Evolutionary conservation across 306 rosid species (phyloP).

Genomic region (Chamaecrista fasciculata): DNA sequence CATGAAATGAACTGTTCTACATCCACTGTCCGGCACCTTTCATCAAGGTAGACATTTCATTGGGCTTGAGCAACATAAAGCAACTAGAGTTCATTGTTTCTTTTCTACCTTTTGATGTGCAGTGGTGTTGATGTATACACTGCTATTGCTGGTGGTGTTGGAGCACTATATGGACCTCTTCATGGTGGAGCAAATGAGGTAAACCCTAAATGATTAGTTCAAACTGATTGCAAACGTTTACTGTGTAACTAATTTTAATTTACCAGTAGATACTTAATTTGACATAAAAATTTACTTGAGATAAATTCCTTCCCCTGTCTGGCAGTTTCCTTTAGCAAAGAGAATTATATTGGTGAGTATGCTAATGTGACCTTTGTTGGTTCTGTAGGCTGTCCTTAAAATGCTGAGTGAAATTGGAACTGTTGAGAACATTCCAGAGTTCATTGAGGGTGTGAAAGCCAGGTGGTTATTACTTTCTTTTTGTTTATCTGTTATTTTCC

Average conservation of each 20-base stretch:
- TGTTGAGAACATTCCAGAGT: conserved; percentile 78
- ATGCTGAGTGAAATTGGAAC: conserved; percentile 84
- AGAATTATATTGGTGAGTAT: not conserved
- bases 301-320: not conserved
- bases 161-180: conserved; percentile 94
- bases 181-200: conserved; percentile 99
- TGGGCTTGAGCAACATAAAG: not conserved
- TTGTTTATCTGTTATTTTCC: not conserved
- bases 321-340: not conserved
- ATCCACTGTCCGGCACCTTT: conserved; percentile 85
- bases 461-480: conserved; percentile 51
- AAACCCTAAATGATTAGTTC: conserved; percentile 8
- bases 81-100: conserved; percentile 2
- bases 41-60: conserved; percentile 65
- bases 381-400: conserved; percentile 80
- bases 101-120: conserved; percentile 14
- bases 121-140: conserved; percentile 94
- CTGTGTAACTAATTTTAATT: not conserved
- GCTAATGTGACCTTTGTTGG: conserved; percentile 31
- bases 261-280: not conserved
- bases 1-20: conserved; percentile 98
- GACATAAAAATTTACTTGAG: not conserved
- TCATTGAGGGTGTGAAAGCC: conserved; percentile 95
- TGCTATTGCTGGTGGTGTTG: conserved; percentile 89
- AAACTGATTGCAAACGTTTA: conserved; percentile 10